Evolutionary conservation across 805 yeast genomes (phyloP).

Genomic region (Yarrowia sp.): DNA sequence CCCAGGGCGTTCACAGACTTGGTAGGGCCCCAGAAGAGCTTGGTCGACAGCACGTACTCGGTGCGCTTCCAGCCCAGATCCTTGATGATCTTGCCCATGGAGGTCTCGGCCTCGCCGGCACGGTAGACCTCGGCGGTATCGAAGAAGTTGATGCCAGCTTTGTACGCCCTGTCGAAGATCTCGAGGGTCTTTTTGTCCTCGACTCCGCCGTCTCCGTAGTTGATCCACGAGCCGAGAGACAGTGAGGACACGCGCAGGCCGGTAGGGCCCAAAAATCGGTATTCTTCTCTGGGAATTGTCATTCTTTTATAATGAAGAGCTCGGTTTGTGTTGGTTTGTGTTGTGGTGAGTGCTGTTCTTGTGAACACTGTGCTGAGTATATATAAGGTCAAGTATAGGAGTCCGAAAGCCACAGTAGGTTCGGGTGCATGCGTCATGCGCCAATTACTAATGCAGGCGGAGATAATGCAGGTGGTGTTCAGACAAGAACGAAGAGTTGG

Average conservation of each 20-base stretch:
- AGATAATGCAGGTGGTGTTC: not conserved
- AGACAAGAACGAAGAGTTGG: not conserved
- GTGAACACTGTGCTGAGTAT: not conserved
- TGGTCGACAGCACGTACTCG: conserved; percentile 38
- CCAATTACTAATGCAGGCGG: not conserved
- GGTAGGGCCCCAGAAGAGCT: conserved; percentile 38
- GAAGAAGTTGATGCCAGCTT: conserved; percentile 38
- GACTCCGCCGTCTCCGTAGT: conserved; percentile 35
- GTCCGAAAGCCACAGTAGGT: conserved; percentile 4
- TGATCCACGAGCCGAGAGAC: conserved; percentile 40
- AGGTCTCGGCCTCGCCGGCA: conserved; percentile 36
- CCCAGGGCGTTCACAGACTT: conserved; percentile 36
- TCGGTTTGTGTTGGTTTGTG: not conserved
- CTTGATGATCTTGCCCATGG: conserved; percentile 37
- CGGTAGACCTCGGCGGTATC: conserved; percentile 40
- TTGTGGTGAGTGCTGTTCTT: not conserved
- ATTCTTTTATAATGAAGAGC: not conserved
- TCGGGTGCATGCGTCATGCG: not conserved
- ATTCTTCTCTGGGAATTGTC: conserved; percentile 32
- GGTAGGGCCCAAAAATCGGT: conserved; percentile 38
- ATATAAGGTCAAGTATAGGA: not conserved
- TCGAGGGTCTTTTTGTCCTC: conserved; percentile 34
- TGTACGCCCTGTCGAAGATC: conserved; percentile 38
- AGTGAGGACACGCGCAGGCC: conserved; percentile 39
- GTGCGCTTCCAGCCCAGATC: conserved; percentile 37